Base-by-base conservation (phyloP, 2,329 filamentous ascomycete genomes). In the Arthrinium phaeospermum region DNA sequence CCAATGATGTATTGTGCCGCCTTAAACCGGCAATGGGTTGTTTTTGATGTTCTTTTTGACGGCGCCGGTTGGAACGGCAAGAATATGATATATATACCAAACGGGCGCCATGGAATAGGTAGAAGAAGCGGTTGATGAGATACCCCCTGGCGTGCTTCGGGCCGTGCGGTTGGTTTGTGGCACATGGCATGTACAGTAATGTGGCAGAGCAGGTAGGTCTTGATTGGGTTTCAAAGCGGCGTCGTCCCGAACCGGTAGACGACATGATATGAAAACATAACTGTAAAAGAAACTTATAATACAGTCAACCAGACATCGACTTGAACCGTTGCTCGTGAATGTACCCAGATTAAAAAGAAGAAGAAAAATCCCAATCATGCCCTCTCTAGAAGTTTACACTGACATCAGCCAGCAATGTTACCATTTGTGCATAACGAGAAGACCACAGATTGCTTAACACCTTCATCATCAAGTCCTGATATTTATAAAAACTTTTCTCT, bases 91-190 rank as follows among this genome's bases (percentile, higher is more conserved):
- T 41, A 10, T 41, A 41, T 41, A 16, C 3, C 16, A 7, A 47
- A 41, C 3, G 37, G 67, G 70, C 37, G 30, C 22, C 44, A 27
- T 8, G 27, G 19, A n/a, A 67, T 45, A 68, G 61, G 51, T 45
- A 68, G 70, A 71, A 68, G 70, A 71, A 24, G 19, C 30, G 57
- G 61, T 67, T 44, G 45, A 41, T 24, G 53, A 24, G 57, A 71
- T 71, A 71, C 70, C 70, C 57, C 57, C 51, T 49, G 67, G 10
- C 68, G 45, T 46, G 57, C 57, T 64, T 64, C 34, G 34, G 57
- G 34, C 57, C 10, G 57, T 22, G 19, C n/a, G 46, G 19, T n/a
- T 61, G 53, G 57, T 41, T 41, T 41, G 37, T 41, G 37, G 27
- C 4, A 30, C 27, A 30, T 37, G 19, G 34, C 34, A 64, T 64